These are phyloP conservation scores for Pseudogymnoascus sp. DNA, from an alignment of 2,329 filamentous ascomycete species.

Conservation along the genomic window DNA sequence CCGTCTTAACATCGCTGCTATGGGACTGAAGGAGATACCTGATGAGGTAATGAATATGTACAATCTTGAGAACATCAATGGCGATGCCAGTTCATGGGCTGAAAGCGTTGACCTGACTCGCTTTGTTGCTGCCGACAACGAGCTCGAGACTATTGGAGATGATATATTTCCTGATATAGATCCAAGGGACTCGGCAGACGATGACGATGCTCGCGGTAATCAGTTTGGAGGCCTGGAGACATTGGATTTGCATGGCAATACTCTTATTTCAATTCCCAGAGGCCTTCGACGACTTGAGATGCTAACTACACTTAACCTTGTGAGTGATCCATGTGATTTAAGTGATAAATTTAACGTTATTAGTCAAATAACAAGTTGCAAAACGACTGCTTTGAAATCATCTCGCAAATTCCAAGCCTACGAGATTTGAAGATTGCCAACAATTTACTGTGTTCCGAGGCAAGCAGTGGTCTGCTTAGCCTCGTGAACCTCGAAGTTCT, in stretches of 20 bases:
- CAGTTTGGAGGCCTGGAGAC: slow-evolving; percentile 78
- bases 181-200: slow-evolving; percentile 49
- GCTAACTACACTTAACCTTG: slow-evolving; percentile 76
- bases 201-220: slow-evolving; percentile 60
- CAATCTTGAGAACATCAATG: slow-evolving; percentile 61
- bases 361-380: slow-evolving; percentile 75
- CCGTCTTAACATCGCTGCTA: slow-evolving; percentile 77
- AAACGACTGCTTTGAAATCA: slow-evolving; percentile 62
- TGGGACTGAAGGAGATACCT: slow-evolving; percentile 74
- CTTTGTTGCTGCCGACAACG: slow-evolving; percentile 84
- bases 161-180: slow-evolving; percentile 69
- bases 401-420: slow-evolving; percentile 65
- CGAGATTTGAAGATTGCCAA: slow-evolving; percentile 75
- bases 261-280: slow-evolving; percentile 62
- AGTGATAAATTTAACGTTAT: slow-evolving; percentile 1
- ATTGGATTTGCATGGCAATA: slow-evolving; percentile 81
- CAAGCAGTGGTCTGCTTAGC: slow-evolving; percentile 56
- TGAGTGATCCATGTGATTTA: slow-evolving; percentile 34
- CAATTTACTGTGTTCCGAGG: slow-evolving; percentile 63
- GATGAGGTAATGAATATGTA: slow-evolving; percentile 86
- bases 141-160: slow-evolving; percentile 67
- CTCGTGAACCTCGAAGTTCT: slow-evolving; percentile 68
- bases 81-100: slow-evolving; percentile 67
- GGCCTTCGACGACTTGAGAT: slow-evolving; percentile 67
- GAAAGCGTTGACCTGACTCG: slow-evolving; percentile 83